Evolutionary conservation across 305 asterid genomes (phyloP).

Genomic region (Solanum hybrid): DNA sequence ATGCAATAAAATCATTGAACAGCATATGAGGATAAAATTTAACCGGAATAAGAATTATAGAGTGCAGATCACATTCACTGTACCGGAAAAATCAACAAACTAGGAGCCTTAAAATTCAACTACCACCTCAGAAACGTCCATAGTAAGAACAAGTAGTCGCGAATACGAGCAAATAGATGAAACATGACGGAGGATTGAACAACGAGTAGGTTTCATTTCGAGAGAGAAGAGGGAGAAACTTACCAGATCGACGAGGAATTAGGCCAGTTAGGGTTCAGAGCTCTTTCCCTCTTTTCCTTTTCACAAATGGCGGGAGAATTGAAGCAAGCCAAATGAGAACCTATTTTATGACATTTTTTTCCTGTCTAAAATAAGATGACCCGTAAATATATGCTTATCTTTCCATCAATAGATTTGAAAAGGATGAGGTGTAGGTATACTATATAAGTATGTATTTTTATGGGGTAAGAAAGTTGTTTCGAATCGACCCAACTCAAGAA

Average conservation of each 20-base stretch:
- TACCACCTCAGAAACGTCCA: background rate
- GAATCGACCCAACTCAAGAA: background rate
- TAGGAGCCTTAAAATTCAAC: background rate
- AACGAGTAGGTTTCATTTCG: background rate
- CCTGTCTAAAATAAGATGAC: background rate
- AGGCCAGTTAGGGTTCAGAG: background rate
- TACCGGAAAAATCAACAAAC: background rate
- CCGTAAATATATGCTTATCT: background rate
- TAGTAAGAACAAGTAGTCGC: background rate
- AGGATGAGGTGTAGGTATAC: rapidly evolving
- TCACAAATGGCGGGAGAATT: slow-evolving; percentile 3
- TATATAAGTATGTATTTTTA: too few species aligned
- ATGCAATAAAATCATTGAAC: background rate
- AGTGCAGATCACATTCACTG: background rate
- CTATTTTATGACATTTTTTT: background rate
- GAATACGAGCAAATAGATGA: background rate
- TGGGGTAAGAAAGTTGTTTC: background rate
- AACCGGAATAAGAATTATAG: background rate
- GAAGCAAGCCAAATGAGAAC: background rate
- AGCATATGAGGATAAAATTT: background rate
- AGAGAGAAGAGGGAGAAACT: background rate
- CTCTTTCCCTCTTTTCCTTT: background rate
- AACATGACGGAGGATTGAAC: background rate
- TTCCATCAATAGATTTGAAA: too few species aligned
- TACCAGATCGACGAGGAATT: background rate